Evolutionary conservation across 1,284 basidiomycete genomes (phyloP).

Genomic region (Microbotryum scabiosae): DNA sequence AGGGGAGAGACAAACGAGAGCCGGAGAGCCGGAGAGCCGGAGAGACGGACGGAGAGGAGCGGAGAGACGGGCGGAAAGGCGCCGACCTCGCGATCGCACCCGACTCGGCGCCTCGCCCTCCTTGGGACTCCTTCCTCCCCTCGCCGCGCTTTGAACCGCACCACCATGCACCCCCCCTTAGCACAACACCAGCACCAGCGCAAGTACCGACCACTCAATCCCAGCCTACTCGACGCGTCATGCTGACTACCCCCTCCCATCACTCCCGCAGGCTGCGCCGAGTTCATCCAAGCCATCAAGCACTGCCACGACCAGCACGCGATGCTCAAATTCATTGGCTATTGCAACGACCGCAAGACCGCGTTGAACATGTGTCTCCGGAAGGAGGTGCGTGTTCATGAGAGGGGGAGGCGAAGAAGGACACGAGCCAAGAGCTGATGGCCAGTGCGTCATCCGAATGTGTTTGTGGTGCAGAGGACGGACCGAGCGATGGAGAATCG

Average conservation of each 20-base stretch:
- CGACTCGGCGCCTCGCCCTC: too few relatives aligned
- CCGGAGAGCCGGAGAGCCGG: too few relatives aligned
- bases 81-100: too few relatives aligned
- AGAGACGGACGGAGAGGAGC: too few relatives aligned
- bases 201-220: background rate
- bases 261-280: conserved; percentile 13
- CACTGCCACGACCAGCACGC: conserved; percentile 25
- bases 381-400: conserved; percentile 10
- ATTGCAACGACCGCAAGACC: conserved; percentile 26
- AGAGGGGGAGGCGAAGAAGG: background rate
- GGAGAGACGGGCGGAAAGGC: too few relatives aligned
- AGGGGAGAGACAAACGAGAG: too few relatives aligned
- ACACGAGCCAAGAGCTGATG: too few relatives aligned
- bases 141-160: too few relatives aligned
- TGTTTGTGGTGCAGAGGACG: conserved; percentile 9
- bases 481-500: conserved; percentile 15
- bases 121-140: too few relatives aligned
- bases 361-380: conserved; percentile 26
- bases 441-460: too few relatives aligned
- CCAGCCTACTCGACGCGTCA: background rate
- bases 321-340: conserved; percentile 19
- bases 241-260: background rate
- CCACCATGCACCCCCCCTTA: conserved; percentile 22
- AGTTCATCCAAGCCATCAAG: conserved; percentile 22
- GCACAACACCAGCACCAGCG: conserved; percentile 26